These are phyloP conservation scores for Rhodotorula sp. DNA, from an alignment of 1,284 basidiomycete genomes.

Conservation along the genomic window DNA sequence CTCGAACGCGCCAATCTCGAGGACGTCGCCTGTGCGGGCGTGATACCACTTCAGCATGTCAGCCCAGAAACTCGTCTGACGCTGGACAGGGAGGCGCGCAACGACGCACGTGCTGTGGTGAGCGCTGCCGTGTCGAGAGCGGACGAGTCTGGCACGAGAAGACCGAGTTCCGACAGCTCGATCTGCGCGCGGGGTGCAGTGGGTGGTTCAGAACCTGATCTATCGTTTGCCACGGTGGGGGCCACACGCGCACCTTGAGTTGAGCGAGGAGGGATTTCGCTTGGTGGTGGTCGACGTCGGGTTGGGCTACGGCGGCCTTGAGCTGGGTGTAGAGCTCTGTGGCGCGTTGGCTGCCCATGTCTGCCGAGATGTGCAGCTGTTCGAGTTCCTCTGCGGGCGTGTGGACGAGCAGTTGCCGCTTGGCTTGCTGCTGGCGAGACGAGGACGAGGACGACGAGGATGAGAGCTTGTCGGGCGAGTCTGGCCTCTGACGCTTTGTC, in stretches of 20 bases:
- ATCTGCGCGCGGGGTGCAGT: constrained; percentile 55
- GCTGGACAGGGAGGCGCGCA: too few relatives aligned
- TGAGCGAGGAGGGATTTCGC: constrained; percentile 56
- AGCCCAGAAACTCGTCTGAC: background rate
- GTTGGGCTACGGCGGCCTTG: background rate
- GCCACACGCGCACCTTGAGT: constrained; percentile 62
- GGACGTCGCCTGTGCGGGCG: constrained; percentile 63
- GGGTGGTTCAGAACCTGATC: background rate
- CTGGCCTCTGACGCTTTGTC: constrained; percentile 30
- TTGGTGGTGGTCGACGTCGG: constrained; percentile 51
- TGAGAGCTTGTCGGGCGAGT: constrained; percentile 1
- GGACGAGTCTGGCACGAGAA: constrained; percentile 61
- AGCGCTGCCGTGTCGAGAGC: constrained; percentile 14
- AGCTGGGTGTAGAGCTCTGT: constrained; percentile 53
- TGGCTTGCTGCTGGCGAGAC: background rate
- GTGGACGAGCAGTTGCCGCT: constrained; percentile 6
- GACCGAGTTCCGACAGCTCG: constrained; percentile 70
- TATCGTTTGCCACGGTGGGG: background rate
- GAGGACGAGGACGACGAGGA: background rate
- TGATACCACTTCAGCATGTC: background rate
- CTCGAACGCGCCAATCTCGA: constrained; percentile 93
- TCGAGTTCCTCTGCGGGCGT: constrained; percentile 20
- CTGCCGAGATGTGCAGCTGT: constrained; percentile 19
- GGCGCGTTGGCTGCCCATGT: constrained; percentile 52
- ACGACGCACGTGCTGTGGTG: constrained; percentile 16